Evolutionary conservation across 228 moss, liverwort and hornwort species (phyloP), one percentile per base, ranked within the genome.

Genomic region (Sphagnum magellanicum): DNA sequence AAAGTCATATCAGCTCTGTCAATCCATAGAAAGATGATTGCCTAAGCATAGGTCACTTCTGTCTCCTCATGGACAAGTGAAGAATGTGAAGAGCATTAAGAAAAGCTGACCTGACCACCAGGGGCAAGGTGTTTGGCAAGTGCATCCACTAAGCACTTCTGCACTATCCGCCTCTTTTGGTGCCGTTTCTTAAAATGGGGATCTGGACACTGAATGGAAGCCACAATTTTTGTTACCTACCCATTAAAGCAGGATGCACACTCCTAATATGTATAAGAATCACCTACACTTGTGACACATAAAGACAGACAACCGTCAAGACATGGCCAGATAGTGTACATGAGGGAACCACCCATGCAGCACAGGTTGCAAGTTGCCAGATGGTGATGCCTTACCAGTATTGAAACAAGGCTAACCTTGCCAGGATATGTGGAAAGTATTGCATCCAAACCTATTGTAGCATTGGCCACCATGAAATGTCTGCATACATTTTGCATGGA

Each of bases 181-280:
- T 98, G 90, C 86, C 77, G 82, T 77, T 79, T 75, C 71, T 98
- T 98, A 61, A 98, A 98, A 72, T 98, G 98, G 55, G 98, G 98
- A 63, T 98, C 98, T 53, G 98, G 98, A 70, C 92, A 98, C 87
- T 87, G 74, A 63, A 76, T 14, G 48, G 61, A 70, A 46, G 59
- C 64, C 48, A 4, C 49, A 55, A 12, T 55, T 8, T 55, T 55
- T 12, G 12, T 55, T 12, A 55, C 55, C 12, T 8, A 55, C 55
- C 32, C 32, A 32, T 32, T 32, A 32, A 32, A 32, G 32, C 32
- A 32, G 32, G 32, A 32, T 32, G 32, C 32, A 32, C 32, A 32
- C 32, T 32, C 32, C 32, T 2, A 32, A 32, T 32, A 32, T 32
- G 32, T 32, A 32, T 32, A 32, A 32, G 32, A 32, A 32, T 32